Evolutionary conservation across 257 asterid genomes (phyloP).

Genomic region (Lycium ferocissimum): DNA sequence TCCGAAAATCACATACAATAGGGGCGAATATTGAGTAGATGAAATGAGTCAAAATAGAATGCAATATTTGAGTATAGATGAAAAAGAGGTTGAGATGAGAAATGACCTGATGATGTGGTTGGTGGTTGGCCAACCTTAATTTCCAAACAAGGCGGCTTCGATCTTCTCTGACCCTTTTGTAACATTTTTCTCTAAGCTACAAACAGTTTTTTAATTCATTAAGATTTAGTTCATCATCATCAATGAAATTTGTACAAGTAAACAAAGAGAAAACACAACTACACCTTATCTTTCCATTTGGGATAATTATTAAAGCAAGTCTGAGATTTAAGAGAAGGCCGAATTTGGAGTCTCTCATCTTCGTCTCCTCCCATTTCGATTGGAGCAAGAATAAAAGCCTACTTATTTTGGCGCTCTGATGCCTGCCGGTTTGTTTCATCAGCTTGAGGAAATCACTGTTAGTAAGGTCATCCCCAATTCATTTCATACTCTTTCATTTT

Average conservation of each 20-base stretch:
- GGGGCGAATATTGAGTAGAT: not conserved
- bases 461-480: no score
- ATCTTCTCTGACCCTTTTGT: conserved; percentile 80
- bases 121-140: conserved; percentile 56
- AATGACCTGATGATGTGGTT: conserved; percentile 42
- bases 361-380: conserved; percentile 58
- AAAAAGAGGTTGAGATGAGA: conserved; percentile 45
- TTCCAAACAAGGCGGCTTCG: conserved; percentile 85
- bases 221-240: conserved; percentile 26
- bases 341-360: conserved; percentile 39
- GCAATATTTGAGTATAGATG: not conserved
- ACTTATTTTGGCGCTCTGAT: no score
- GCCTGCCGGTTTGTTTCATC: no score
- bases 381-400: no score
- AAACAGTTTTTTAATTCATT: not conserved
- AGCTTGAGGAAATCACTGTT: no score
- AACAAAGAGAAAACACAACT: not conserved
- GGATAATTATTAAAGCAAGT: conserved; percentile 60
- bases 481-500: no score
- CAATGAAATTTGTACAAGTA: not conserved
- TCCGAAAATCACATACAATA: no score
- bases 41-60: not conserved
- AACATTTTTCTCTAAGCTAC: conserved; percentile 92
- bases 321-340: conserved; percentile 59
- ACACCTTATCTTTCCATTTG: conserved; percentile 81